Conservation (phyloP, 2,329 filamentous ascomycete species). For the Ceratocystis albifundus region DNA sequence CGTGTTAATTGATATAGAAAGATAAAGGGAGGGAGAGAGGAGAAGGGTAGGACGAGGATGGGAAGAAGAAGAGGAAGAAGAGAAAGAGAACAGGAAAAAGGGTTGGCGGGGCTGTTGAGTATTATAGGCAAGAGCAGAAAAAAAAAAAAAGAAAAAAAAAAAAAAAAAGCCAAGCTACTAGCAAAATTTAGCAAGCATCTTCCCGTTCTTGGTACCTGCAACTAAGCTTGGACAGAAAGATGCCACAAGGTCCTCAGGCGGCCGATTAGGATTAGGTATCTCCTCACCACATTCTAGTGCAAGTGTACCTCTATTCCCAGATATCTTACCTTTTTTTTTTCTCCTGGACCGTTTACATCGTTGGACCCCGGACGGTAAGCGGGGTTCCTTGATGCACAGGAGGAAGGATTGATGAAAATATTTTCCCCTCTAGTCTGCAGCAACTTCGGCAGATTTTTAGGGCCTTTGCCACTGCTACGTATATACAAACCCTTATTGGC, state of each 20-base stretch:
- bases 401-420: constrained; percentile 8
- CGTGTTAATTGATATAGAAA: constrained; percentile 23
- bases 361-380: constrained; percentile 13
- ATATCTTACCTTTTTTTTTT: constrained; percentile 10
- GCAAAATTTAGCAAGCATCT: constrained; percentile 11
- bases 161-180: not conserved
- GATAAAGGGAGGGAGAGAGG: constrained; percentile 23
- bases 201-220: constrained; percentile 7
- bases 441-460: constrained; percentile 2
- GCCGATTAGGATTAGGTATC: not conserved
- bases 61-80: constrained; percentile 21
- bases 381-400: constrained; percentile 8
- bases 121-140: constrained; percentile 11
- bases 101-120: constrained; percentile 13
- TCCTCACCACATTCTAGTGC: constrained; percentile 4
- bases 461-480: not conserved
- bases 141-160: constrained; percentile 12
- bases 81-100: constrained; percentile 8
- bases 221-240: not conserved
- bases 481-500: not conserved
- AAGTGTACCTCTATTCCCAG: not conserved
- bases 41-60: constrained; percentile 21
- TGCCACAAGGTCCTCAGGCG: not conserved
- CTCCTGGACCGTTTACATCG: not conserved
- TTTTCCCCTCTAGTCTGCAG: not conserved